Evolutionary conservation across 2,329 filamentous ascomycete genomes (phyloP), one percentile per base, ranked within the genome.

Genomic region (Alternaria burnsii): DNA sequence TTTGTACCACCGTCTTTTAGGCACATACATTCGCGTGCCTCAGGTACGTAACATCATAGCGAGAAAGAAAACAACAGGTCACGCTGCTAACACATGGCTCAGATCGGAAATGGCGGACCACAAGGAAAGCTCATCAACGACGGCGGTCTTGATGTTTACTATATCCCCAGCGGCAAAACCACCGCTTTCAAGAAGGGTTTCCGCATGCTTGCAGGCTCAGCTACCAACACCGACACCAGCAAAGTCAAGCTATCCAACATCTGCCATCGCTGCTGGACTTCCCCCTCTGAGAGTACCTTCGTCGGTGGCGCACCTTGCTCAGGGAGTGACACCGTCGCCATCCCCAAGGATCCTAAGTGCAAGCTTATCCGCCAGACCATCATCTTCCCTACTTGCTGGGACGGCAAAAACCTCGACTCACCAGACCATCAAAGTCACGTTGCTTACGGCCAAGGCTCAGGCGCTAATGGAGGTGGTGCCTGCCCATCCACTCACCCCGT

Each of bases 321-420:
- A 30, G 83, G 82, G 38, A 75, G 69, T 60, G 83, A 85, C 71
- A 84, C 83, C 4, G 82, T 85, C 47, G 83, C 80, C 34, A 84
- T 85, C 58, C 83, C 83, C 57, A 71, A 72, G 14, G 73, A 78
- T 59, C 75, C 80, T 61, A 76, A 67, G 56, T 84, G 82, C 79
- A 83, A 84, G 77, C 83, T 84, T 79, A 84, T 85, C 77, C 81
- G 83, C 63, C 82, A 84, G 70, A 84, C 82, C 69, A 82, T 84
- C 72, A 83, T 84, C 73, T 85, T 84, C 68, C 74, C 74, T n/a
- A 63, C 69, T 3, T 75, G 70, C 66, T 72, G 71, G 71, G 67
- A 75, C 48, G 73, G 70, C 52, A 70, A 69, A 62, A 71, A 73
- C 54, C 73, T 76, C 51, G 74, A 76, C 55, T 73, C 69, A 3